Evolutionary conservation across 768 basidiomycete species (phyloP), one percentile per base, ranked within the genome.

Genomic region (Pisolithus marmoratus): DNA sequence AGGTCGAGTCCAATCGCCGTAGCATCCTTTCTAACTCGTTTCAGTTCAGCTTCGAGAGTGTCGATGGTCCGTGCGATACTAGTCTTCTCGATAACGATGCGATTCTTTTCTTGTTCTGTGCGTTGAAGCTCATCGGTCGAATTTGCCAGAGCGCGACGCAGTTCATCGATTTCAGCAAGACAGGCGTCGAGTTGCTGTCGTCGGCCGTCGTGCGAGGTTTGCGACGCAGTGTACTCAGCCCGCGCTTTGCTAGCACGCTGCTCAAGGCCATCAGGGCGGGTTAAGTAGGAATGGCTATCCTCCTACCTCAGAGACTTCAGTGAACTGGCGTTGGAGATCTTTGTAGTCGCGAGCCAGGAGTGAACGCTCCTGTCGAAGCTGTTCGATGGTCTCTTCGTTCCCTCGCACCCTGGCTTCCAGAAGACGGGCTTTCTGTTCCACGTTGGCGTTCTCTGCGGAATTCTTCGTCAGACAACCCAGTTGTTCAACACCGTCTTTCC

Each of bases 1-100:
- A 95, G 66, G 65, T 94, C 91, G 17, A 78, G 78, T 17, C 89
- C 88, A 61, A 93, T 86, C 7, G 76, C 77, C 56, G 88, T 85
- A 0, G 90, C 90, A 53, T 91, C 87, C 46, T 77, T 75, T 51
- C 81, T 78, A 17, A 95, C 87, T 8, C 87, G 82, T 51, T 73
- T 73, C 22, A 95, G 75, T 62, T 94, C 91, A 5, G 78, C 72
- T 59, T 93, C 85, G 29, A 94, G 74, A 0, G 63, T 65, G 5
- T 79, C 76, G n/a, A 93, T 83, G 3, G 80, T 85, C 38, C 73
- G 74, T 1, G 80, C 77, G 51, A 91, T 81, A 55, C 83, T 81
- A 46, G 68, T 78, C 63, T 83, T 85, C 72, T 85, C 87, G 2
- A 74, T 70, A 19, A 71, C 72, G 53, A 83, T 76, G 41, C 78